phyloP scores from a whole-genome alignment of 148 eudicot genomes.

The Drosera capensis region DNA sequence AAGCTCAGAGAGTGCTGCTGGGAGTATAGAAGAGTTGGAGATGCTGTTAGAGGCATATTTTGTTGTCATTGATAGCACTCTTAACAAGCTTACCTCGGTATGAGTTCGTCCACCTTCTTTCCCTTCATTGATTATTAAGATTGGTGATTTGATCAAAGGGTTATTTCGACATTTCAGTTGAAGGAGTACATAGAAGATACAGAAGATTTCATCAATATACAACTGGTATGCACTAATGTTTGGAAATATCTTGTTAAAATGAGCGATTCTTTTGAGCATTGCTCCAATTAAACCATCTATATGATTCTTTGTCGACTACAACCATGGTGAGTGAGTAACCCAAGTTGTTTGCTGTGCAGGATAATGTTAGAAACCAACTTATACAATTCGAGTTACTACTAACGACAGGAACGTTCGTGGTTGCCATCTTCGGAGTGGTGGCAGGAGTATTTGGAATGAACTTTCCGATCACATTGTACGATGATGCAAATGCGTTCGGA shows the following conservation, averaged over 20 bases:
- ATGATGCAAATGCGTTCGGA: slow-evolving; percentile 50
- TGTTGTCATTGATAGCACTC: slow-evolving; percentile 91
- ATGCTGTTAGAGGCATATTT: slow-evolving; percentile 97
- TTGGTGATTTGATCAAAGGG: not conserved
- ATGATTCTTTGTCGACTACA: no score
- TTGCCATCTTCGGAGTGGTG: slow-evolving; percentile 89
- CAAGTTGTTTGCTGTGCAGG: slow-evolving; percentile 50
- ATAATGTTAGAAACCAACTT: slow-evolving; percentile 92
- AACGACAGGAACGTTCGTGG: slow-evolving; percentile 89
- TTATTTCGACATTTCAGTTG: slow-evolving; percentile 36
- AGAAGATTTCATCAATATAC: slow-evolving; percentile 92
- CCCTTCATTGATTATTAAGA: not conserved
- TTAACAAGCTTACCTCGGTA: slow-evolving; percentile 93
- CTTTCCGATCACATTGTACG: slow-evolving; percentile 49
- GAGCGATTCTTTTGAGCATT: not conserved
- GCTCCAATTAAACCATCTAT: no score
- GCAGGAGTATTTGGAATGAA: slow-evolving; percentile 98
- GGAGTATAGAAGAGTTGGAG: slow-evolving; percentile 82
- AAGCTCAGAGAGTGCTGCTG: slow-evolving; percentile 64
- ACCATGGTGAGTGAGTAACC: no score
- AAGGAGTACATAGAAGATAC: slow-evolving; percentile 99
- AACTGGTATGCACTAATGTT: slow-evolving; percentile 60
- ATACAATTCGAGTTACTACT: slow-evolving; percentile 86
- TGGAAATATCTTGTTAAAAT: not conserved
- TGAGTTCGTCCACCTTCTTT: not conserved